A percentile compares a stretch with the other conserved stretches of the same genome.
phyloP scores from a whole-genome alignment of 768 basidiomycete species.

The Rhodotorula taiwanensis region DNA sequence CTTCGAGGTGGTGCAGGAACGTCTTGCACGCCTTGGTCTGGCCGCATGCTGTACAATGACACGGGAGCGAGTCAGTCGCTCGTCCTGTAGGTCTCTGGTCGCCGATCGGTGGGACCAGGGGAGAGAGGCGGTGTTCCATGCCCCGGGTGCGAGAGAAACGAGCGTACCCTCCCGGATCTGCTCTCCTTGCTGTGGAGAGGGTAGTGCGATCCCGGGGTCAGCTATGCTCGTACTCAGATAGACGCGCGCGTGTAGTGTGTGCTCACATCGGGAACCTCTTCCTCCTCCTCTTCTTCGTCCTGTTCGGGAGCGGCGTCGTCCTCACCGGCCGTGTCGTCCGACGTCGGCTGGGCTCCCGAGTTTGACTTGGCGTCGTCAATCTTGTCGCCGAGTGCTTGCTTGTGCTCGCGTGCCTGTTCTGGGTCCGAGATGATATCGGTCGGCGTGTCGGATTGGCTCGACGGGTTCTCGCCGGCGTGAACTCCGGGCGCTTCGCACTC shows the following conservation, averaged over 20 bases:
- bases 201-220: not conserved
- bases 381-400: conserved; percentile 6
- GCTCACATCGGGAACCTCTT: conserved; percentile 19
- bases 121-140: not conserved
- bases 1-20: conserved; percentile 41
- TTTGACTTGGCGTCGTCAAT: conserved; percentile 1
- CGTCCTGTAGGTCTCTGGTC: too few relatives aligned
- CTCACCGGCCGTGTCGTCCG: too few relatives aligned
- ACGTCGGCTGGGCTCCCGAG: conserved; percentile 2
- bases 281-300: conserved; percentile 23
- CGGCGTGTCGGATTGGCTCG: not conserved
- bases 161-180: conserved; percentile 29
- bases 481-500: conserved; percentile 1
- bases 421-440: conserved; percentile 7
- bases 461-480: conserved; percentile 8
- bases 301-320: too few relatives aligned
- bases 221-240: not conserved
- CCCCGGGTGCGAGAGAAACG: not conserved
- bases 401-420: conserved; percentile 3
- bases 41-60: conserved; percentile 27
- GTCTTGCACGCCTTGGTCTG: conserved; percentile 37
- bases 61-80: not conserved
- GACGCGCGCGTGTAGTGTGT: too few relatives aligned
- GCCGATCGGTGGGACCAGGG: too few relatives aligned
- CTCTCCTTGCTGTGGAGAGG: conserved; percentile 14